These are phyloP conservation scores for Rosa hybrid DNA, from an alignment of 331 rosid genomes.

Conservation along the genomic window DNA sequence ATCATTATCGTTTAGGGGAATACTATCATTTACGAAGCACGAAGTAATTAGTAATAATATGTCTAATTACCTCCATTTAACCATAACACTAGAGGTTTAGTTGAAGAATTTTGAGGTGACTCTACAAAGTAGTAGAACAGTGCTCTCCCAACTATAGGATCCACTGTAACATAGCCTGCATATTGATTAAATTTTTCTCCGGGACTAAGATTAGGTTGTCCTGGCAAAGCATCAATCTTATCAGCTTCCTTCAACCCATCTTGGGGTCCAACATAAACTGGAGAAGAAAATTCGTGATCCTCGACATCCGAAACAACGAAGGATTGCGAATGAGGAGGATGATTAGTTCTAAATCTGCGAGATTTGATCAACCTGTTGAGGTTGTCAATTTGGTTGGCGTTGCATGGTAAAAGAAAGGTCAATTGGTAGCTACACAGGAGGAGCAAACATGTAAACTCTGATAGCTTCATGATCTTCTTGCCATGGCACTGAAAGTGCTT, in stretches of 20 bases:
- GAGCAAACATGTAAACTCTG: neutral
- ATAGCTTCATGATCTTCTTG: neutral
- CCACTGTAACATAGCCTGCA: conserved; percentile 52
- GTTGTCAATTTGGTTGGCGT: neutral
- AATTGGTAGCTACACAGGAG: neutral
- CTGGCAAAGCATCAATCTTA: conserved; percentile 54
- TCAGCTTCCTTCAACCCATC: conserved; percentile 34
- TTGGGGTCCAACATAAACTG: conserved; percentile 29
- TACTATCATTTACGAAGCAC: neutral
- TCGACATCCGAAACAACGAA: neutral
- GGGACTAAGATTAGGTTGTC: conserved; percentile 36
- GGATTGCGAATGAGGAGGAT: neutral
- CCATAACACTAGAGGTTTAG: conserved; percentile 60
- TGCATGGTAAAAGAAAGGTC: neutral
- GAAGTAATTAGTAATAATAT: neutral
- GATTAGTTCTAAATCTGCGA: neutral
- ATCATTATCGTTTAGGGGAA: no score
- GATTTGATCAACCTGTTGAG: neutral
- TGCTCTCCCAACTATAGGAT: conserved; percentile 40
- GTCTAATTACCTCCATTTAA: conserved; percentile 53
- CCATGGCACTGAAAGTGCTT: neutral
- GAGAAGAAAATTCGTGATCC: neutral
- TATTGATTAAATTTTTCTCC: conserved; percentile 53
- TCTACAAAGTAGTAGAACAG: conserved; percentile 63
- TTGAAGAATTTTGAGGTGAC: conserved; percentile 47